phyloP scores from a whole-genome alignment of 1,284 basidiomycete genomes.

The Ganoderma lucidum region DNA sequence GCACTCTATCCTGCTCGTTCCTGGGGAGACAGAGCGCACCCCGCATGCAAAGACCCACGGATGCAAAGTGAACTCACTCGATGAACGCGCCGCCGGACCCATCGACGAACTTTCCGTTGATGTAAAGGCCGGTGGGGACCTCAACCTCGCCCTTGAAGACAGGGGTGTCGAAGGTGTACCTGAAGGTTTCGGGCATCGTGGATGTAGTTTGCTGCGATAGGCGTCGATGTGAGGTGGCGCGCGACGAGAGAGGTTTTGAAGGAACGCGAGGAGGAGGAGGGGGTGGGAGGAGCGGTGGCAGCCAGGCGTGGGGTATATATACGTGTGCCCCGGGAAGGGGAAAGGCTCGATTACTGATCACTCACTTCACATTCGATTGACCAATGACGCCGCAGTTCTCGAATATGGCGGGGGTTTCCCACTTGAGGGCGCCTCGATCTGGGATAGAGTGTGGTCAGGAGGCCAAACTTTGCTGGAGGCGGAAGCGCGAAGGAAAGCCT shows the following conservation, averaged over 20 bases:
- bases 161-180: slow-evolving; percentile 70
- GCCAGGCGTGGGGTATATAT: slow-evolving; percentile 25
- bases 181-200: slow-evolving; percentile 51
- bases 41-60: background rate
- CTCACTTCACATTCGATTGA: slow-evolving; percentile 12
- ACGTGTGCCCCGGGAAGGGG: slow-evolving; percentile 3
- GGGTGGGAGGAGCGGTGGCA: background rate
- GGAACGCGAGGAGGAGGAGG: background rate
- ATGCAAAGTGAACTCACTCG: slow-evolving; percentile 57
- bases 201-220: background rate
- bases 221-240: background rate
- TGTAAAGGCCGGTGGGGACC: slow-evolving; percentile 82
- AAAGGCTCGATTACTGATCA: slow-evolving; percentile 28
- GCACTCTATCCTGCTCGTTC: background rate
- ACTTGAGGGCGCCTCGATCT: slow-evolving; percentile 22
- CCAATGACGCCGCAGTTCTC: background rate
- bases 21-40: background rate
- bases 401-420: background rate
- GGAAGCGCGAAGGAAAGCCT: slow-evolving; percentile 27
- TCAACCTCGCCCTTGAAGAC: slow-evolving; percentile 76
- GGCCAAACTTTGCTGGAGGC: slow-evolving; percentile 14
- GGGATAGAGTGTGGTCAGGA: slow-evolving; percentile 27
- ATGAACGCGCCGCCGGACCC: slow-evolving; percentile 72
- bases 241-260: slow-evolving; percentile 4
- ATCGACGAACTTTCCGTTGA: slow-evolving; percentile 82